Conservation (phyloP, 345 rosid genomes). For the Jatropha curcas region DNA sequence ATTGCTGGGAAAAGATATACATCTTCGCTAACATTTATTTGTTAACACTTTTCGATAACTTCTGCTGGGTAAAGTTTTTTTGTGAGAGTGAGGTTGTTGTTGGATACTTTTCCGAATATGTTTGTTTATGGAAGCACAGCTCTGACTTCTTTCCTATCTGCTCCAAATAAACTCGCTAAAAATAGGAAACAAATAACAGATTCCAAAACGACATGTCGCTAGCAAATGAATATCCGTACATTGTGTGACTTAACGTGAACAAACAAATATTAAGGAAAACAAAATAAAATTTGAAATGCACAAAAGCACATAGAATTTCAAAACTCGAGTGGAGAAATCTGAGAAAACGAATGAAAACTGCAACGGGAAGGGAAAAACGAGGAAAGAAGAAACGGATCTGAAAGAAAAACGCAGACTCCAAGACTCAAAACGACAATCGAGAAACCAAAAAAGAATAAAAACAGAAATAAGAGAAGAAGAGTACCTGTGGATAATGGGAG, state of each 20-base stretch:
- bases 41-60: constrained; percentile 2
- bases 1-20: neutral
- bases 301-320: constrained; percentile 14
- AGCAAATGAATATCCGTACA: constrained; percentile 25
- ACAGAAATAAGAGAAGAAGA: neutral
- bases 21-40: constrained; percentile 31
- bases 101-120: neutral
- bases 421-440: constrained; percentile 2
- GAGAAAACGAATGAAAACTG: constrained; percentile 1
- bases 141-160: constrained; percentile 87
- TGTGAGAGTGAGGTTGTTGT: neutral
- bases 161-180: no score
- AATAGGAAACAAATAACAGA: constrained; percentile 7
- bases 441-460: constrained; percentile 3
- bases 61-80: neutral
- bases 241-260: constrained; percentile 31
- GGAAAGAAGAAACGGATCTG: constrained; percentile 44
- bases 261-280: neutral
- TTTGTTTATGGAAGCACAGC: constrained; percentile 57
- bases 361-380: constrained; percentile 7
- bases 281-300: constrained; percentile 13
- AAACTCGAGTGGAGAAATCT: neutral
- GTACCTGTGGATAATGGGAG: constrained; percentile 38
- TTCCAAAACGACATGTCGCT: constrained; percentile 7
- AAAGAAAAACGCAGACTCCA: constrained; percentile 5